Evolutionary conservation across 2,329 filamentous ascomycete species (phyloP).

Genomic region (Fusarium piperis): DNA sequence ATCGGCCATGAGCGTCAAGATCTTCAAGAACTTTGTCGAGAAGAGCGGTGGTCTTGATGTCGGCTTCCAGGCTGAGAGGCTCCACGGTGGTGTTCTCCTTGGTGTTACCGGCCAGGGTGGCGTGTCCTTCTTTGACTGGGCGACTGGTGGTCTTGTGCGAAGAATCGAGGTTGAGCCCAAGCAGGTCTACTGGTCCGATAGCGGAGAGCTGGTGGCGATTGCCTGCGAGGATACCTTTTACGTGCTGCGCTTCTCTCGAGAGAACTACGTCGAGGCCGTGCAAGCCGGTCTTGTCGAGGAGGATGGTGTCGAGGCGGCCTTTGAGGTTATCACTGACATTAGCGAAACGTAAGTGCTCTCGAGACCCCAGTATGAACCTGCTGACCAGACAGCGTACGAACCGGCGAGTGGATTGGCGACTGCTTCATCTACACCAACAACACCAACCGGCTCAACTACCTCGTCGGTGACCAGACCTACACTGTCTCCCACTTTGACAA

Average conservation of each 20-base stretch:
- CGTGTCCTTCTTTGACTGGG: conserved; percentile 97
- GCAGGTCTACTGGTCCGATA: conserved; percentile 95
- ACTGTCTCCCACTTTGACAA: conserved; percentile 97
- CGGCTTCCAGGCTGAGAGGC: conserved; percentile 91
- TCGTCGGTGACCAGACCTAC: conserved; percentile 97
- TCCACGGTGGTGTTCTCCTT: conserved; percentile 87
- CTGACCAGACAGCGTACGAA: conserved; percentile 73
- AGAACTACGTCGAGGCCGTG: conserved; percentile 85
- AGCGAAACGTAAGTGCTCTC: conserved; percentile 74
- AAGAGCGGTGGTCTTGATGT: conserved; percentile 89
- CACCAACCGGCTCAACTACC: conserved; percentile 96
- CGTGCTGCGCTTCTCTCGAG: conserved; percentile 89
- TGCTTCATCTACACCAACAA: conserved; percentile 99
- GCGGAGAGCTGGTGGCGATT: conserved; percentile 89
- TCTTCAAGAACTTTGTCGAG: conserved; percentile 98
- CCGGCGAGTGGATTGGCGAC: conserved; percentile 97
- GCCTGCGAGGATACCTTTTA: conserved; percentile 97
- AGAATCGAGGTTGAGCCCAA: conserved; percentile 85
- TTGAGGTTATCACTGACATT: conserved; percentile 96
- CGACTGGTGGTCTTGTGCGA: conserved; percentile 85
- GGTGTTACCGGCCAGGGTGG: conserved; percentile 96
- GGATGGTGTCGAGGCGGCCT: conserved; percentile 94
- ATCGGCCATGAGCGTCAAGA: conserved; percentile 91
- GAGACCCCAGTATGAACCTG: not conserved
- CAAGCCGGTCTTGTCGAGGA: conserved; percentile 85